Evolutionary conservation across 208 protist genomes (phyloP).

Genomic region (Leishmania braziliensis): DNA sequence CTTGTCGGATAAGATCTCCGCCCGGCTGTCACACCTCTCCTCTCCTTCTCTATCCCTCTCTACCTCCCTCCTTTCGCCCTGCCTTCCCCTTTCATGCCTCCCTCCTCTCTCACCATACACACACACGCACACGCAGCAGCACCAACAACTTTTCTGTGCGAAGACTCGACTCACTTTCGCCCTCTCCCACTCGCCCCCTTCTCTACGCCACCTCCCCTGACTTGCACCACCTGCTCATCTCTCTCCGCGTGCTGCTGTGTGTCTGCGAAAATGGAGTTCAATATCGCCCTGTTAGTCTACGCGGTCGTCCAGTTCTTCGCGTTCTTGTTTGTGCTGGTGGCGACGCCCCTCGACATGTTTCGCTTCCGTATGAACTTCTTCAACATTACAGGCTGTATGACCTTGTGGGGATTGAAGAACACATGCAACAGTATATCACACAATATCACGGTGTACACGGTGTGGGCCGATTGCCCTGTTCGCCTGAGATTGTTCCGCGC

Average conservation of each 20-base stretch:
- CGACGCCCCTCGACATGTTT: slow-evolving; percentile 47
- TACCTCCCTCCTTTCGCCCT: background rate
- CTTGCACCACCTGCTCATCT: background rate
- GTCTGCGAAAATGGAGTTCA: background rate
- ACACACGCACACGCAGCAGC: background rate
- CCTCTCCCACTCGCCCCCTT: background rate
- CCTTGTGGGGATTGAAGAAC: too few species aligned
- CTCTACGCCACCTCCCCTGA: background rate
- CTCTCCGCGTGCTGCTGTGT: background rate
- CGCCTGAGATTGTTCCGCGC: too few species aligned
- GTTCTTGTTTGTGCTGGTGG: slow-evolving; percentile 51
- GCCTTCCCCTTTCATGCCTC: background rate
- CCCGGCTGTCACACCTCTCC: too few species aligned
- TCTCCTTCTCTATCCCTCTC: background rate
- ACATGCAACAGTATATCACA: too few species aligned
- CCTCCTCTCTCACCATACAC: slow-evolving; percentile 22
- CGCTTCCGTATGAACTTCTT: too few species aligned
- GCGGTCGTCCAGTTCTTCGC: slow-evolving; percentile 41
- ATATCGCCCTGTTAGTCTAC: slow-evolving; percentile 53
- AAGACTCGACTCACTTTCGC: background rate
- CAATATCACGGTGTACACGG: too few species aligned
- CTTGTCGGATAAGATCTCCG: background rate
- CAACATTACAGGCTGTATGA: too few species aligned
- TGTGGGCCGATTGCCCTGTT: too few species aligned
- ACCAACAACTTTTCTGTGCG: background rate